phyloP scores from a whole-genome alignment of 2,329 filamentous ascomycete genomes.

The Penicillium hordei region DNA sequence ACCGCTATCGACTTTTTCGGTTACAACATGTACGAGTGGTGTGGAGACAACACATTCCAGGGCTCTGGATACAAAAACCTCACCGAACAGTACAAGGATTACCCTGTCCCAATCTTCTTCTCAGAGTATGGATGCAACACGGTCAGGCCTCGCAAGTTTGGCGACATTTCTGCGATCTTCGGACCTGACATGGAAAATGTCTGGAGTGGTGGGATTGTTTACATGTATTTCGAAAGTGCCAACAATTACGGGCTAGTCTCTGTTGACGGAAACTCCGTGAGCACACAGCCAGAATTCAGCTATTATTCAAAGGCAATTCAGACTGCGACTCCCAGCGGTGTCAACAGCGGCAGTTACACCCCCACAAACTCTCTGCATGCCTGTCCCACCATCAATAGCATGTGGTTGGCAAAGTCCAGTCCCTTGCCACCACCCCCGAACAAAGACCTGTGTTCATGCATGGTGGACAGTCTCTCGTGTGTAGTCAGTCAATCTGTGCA shows the following conservation, averaged over 20 bases:
- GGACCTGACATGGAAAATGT: conserved; percentile 74
- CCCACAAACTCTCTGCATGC: not conserved
- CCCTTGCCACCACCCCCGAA: conserved; percentile 80
- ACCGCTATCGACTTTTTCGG: conserved; percentile 90
- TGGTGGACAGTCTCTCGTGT: conserved; percentile 71
- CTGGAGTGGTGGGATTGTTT: conserved; percentile 93
- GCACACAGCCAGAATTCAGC: conserved; percentile 44
- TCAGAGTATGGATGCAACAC: conserved; percentile 96
- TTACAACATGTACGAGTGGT: conserved; percentile 99
- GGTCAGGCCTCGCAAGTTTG: conserved; percentile 69
- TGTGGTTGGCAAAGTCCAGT: conserved; percentile 65
- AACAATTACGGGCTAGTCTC: conserved; percentile 73
- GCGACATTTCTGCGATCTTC: conserved; percentile 80
- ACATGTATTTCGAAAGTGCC: conserved; percentile 91
- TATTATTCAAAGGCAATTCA: conserved; percentile 6
- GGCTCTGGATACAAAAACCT: conserved; percentile 76
- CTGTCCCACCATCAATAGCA: conserved; percentile 18
- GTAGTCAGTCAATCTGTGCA: conserved; percentile 52
- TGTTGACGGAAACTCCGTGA: conserved; percentile 64
- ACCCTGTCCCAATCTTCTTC: conserved; percentile 93
- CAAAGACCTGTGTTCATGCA: conserved; percentile 75
- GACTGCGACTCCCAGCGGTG: not conserved
- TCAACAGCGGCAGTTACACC: conserved; percentile 3
- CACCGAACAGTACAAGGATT: conserved; percentile 79
- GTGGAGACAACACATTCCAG: conserved; percentile 74